Base-by-base conservation (phyloP, 495 filamentous ascomycete species). In the Aspergillus cavernicola region DNA sequence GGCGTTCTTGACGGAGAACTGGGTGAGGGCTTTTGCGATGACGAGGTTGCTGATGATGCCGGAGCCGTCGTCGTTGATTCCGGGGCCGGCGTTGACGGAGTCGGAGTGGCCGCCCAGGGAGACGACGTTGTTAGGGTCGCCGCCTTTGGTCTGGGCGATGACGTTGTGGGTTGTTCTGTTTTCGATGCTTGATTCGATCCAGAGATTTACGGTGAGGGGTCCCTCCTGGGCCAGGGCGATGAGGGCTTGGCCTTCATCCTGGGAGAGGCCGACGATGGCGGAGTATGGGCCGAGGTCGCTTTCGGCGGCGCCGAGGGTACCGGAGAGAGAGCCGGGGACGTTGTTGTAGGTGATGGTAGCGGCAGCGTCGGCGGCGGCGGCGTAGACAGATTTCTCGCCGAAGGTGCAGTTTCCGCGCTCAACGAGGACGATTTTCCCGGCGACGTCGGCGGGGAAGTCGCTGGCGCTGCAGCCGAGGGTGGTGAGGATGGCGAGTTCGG, bases 271-370 rank as follows among this genome's bases (percentile, higher is more conserved):
- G 0, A 76, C 74, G 35, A 79, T 75, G 1, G 83, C 75, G 8
- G 80, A 71, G 54, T 73, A 79, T 9, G 64, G 57, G 13, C 72
- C 74, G 29, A 78, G 69, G 0, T 74, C 70, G 36, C 66, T 73
- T 12, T 73, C 69, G 0, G 71, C 68, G 5, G 53, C 71, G 42
- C 80, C 81, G 2, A 89, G 71, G 12, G 84, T 88, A 35, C 77
- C 73, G 16, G 67, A 58, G 1, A 85, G 54, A 15, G 59, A 26
- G 4, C 84, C 85, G 0, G 64, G 64, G 12, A 64, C 75, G 60
- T 88, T 86, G 71, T 89, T 87, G 66, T 88, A 89, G 48, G 88
- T 73, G 58, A 88, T 61, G 0, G 74, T 71, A 0, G 70, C 86
- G 12, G 66, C 60, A 8, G 86, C 86, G 28, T 83, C 77, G 18